Conservation (phyloP, 768 basidiomycete species). For the Lactifluus hygrophoroides region DNA sequence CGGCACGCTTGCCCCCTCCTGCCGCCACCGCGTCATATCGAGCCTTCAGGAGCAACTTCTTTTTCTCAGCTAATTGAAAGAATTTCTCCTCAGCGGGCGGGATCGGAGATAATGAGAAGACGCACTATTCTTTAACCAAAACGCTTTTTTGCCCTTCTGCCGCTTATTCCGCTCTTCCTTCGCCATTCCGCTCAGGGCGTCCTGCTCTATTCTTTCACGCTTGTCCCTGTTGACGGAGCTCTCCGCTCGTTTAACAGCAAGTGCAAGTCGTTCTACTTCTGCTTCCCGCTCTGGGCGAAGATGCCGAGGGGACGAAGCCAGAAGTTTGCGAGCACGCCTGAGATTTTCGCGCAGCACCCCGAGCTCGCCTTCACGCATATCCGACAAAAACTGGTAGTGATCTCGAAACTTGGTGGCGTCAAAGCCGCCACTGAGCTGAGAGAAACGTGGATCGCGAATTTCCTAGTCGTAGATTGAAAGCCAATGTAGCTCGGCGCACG, state of each 20-base stretch:
- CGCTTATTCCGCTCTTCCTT: slow-evolving; percentile 56
- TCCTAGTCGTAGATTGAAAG: slow-evolving; percentile 37
- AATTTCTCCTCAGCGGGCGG: background rate
- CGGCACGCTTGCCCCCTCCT: slow-evolving; percentile 68
- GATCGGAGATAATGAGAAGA: slow-evolving; percentile 6
- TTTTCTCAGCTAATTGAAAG: slow-evolving; percentile 58
- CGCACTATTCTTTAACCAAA: slow-evolving; percentile 81
- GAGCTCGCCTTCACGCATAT: slow-evolving; percentile 58
- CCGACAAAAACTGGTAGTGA: slow-evolving; percentile 68
- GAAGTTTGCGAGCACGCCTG: slow-evolving; percentile 56
- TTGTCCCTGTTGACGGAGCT: slow-evolving; percentile 68
- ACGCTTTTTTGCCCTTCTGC: slow-evolving; percentile 67
- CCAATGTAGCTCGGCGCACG: background rate
- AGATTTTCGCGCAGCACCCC: slow-evolving; percentile 53
- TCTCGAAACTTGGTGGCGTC: slow-evolving; percentile 54
- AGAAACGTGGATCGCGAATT: slow-evolving; percentile 81
- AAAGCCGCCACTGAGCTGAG: slow-evolving; percentile 61
- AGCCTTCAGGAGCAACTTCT: slow-evolving; percentile 60
- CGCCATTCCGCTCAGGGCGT: slow-evolving; percentile 44
- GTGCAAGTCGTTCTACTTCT: slow-evolving; percentile 64
- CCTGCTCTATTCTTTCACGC: slow-evolving; percentile 58
- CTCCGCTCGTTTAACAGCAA: slow-evolving; percentile 66
- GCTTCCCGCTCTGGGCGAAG: slow-evolving; percentile 49
- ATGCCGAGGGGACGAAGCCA: slow-evolving; percentile 52
- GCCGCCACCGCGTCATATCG: slow-evolving; percentile 72